A percentile compares a stretch with the other conserved stretches of the same genome.
Evolutionary conservation across 768 basidiomycete species (phyloP).

Genomic region (Kwoniella sp.): DNA sequence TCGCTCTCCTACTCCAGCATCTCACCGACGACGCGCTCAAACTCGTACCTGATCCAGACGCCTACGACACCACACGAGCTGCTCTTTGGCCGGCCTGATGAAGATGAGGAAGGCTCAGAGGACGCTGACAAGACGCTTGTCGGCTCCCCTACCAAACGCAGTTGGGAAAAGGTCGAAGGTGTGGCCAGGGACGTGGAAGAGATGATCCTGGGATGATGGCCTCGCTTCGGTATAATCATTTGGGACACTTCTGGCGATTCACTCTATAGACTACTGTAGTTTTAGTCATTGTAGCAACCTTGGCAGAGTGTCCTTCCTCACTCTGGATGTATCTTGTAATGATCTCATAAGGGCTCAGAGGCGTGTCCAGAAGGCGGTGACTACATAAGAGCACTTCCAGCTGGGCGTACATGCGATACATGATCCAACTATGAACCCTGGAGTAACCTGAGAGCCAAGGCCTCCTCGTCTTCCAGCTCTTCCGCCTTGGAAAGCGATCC

Average conservation of each 20-base stretch:
- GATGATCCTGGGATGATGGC: neutral
- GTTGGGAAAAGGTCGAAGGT: neutral
- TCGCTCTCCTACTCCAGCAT: neutral
- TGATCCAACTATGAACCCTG: constrained; percentile 16
- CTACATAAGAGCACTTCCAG: no score
- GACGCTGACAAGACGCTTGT: neutral
- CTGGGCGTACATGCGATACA: neutral
- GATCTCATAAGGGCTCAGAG: no score
- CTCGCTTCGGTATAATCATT: neutral
- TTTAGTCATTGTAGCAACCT: no score
- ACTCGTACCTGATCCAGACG: constrained; percentile 6
- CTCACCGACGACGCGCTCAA: constrained; percentile 9
- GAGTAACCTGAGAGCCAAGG: constrained; percentile 60
- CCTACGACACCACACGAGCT: constrained; percentile 4
- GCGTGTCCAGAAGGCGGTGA: no score
- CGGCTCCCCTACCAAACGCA: neutral
- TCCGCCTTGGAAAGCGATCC: constrained; percentile 30
- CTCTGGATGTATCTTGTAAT: no score
- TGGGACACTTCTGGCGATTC: neutral
- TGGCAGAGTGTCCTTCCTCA: no score
- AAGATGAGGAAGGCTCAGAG: neutral
- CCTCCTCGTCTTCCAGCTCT: constrained; percentile 60
- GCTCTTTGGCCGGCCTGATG: constrained; percentile 5
- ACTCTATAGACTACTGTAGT: no score
- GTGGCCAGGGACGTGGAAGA: neutral